Base-by-base conservation (phyloP, 148 eudicot species). In the Gaultheria prostrata region DNA sequence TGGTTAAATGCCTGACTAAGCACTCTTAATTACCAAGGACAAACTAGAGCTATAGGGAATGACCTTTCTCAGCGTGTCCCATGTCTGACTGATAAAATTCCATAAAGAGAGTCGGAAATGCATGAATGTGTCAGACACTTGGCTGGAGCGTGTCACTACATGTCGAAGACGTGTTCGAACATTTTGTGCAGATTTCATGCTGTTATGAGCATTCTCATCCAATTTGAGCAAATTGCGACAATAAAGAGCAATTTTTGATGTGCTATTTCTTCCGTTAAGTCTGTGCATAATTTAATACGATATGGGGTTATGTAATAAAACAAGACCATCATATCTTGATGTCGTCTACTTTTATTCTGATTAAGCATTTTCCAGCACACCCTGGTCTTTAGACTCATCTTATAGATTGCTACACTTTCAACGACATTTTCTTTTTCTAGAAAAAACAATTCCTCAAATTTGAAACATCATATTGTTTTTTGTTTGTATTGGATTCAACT, bases 271-370 rank as follows among this genome's bases (percentile, higher is more conserved):
- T 54, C 46, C 20, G 8, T 30, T 48, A 28, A 46, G 39, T 43
- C 17, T 76, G 18, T 49, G 57, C 32, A 14, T 4, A 76, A n/a
- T 14, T 76, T n/a, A 48, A 28, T 12, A 12, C 24, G 8, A 32
- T 73, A 4, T 49, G 13, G 28, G 54, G 57, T 76, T 76, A 14
- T 15, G n/a, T 56, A 56, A 5, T 43, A 14, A 18, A 51, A 17
- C 59, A 77, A 77, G 80, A 50, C n/a, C 43, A 51, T 28, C 69
- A 56, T 78, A 56, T 78, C 28, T 56, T 78, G 46, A 54, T 54
- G 46, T 35, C 3, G 4, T 49, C 24, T 53, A 18, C 35, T 78
- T 15, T 1, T 78, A 15, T 54, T 54, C 61, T 15, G 33, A 51
- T 50, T 17, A 26, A 30, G 35, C 8, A 24, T 24, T 49, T 75